phyloP scores from a whole-genome alignment of 768 basidiomycete genomes.

The Lentinula aciculospora region DNA sequence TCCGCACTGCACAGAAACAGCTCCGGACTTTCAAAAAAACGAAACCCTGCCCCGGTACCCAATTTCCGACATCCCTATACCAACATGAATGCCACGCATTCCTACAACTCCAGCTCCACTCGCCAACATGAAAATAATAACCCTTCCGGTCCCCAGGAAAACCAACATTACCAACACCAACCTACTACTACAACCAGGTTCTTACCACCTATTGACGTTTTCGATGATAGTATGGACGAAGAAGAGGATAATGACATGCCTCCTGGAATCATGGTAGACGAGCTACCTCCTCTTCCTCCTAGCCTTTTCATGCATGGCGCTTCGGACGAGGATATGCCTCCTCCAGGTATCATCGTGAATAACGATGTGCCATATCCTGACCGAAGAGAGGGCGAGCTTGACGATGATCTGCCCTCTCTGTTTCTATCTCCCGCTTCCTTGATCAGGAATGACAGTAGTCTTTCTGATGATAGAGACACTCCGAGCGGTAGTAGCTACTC shows the following conservation, averaged over 20 bases:
- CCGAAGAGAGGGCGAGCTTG: not conserved
- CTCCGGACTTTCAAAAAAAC: not conserved
- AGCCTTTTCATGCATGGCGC: not conserved
- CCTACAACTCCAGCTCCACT: not conserved
- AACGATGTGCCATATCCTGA: not conserved
- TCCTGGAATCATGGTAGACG: not conserved
- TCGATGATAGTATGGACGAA: not conserved
- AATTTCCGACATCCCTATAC: not conserved
- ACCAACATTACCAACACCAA: not conserved
- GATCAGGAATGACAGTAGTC: too few species aligned
- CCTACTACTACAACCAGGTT: not conserved
- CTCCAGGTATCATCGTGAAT: not conserved
- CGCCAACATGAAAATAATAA: not conserved
- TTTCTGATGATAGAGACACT: too few species aligned
- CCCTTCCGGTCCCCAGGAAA: not conserved
- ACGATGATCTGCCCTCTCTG: not conserved
- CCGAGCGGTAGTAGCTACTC: not conserved
- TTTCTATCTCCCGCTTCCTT: not conserved
- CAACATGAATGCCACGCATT: not conserved
- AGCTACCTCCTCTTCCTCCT: not conserved
- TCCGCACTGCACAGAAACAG: not conserved
- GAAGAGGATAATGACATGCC: constrained; percentile 5
- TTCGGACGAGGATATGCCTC: not conserved
- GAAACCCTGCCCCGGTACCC: not conserved
- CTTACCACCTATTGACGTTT: not conserved